Conservation (phyloP, 441 rosid species). For the Gossypium schwendimanii region DNA sequence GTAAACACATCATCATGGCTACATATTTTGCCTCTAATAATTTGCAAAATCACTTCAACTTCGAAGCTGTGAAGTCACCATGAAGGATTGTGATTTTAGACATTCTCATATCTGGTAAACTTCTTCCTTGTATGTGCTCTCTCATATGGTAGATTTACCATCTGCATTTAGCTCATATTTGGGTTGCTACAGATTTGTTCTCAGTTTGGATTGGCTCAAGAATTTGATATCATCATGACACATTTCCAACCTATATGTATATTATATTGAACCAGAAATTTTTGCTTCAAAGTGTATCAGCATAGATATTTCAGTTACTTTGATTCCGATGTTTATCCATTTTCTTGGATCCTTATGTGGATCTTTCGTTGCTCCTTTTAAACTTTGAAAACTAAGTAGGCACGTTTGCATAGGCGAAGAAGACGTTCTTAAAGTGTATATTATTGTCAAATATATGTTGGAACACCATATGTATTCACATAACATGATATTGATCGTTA, state of each 20-base stretch:
- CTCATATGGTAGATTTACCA: background rate
- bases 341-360: background rate
- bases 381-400: background rate
- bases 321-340: background rate
- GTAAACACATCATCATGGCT: constrained; percentile 16
- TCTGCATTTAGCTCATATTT: background rate
- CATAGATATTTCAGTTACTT: background rate
- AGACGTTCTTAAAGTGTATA: background rate
- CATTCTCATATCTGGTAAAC: background rate
- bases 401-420: background rate
- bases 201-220: background rate
- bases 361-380: background rate
- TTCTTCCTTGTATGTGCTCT: background rate
- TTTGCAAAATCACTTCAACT: constrained; percentile 1
- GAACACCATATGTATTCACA: background rate
- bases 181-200: background rate
- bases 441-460: background rate
- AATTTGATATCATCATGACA: background rate
- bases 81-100: background rate
- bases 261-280: background rate
- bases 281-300: background rate
- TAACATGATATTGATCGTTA: background rate
- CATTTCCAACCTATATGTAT: background rate
- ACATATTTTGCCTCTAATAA: background rate
- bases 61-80: background rate